A percentile compares a stretch with the other conserved stretches of the same genome.
Evolutionary conservation across 163 green algal genomes (phyloP).

Genomic region (Chloroidium sp.): DNA sequence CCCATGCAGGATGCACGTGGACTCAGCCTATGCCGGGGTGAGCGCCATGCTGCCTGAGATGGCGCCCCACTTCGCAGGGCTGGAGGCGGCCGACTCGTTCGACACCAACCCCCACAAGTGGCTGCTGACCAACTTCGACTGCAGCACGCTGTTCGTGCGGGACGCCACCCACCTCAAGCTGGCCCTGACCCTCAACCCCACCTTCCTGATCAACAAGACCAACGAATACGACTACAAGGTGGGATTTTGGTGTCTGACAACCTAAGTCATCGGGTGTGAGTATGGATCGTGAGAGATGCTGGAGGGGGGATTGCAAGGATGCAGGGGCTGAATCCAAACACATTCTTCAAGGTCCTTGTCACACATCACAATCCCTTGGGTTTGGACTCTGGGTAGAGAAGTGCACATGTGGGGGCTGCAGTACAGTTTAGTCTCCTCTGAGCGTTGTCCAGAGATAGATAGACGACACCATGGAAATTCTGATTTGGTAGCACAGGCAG

Average conservation of each 20-base stretch:
- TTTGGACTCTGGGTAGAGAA: too few relatives aligned
- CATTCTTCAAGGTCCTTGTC: too few relatives aligned
- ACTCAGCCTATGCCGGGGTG: conserved; percentile 71
- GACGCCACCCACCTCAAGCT: conserved; percentile 45
- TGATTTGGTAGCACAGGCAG: too few relatives aligned
- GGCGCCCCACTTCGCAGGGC: conserved; percentile 36
- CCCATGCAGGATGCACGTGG: conserved; percentile 60
- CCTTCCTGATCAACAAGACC: conserved; percentile 51
- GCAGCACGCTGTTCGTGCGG: conserved; percentile 58
- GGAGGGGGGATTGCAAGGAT: too few relatives aligned
- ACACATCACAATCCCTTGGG: too few relatives aligned
- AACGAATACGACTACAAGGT: conserved; percentile 60
- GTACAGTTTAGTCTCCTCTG: too few relatives aligned
- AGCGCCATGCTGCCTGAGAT: conserved; percentile 56
- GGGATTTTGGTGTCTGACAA: not conserved
- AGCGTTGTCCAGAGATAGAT: too few relatives aligned
- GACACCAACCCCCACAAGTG: conserved; percentile 79
- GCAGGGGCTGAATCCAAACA: too few relatives aligned
- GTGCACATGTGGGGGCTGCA: too few relatives aligned
- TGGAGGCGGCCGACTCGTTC: conserved; percentile 54
- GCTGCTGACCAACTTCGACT: conserved; percentile 75
- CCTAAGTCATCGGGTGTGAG: too few relatives aligned
- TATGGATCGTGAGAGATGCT: too few relatives aligned
- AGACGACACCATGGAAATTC: too few relatives aligned
- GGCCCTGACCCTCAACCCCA: conserved; percentile 61